These are phyloP conservation scores for Thielaviopsis punctulata DNA, from an alignment of 2,329 filamentous ascomycete genomes.

Conservation along the genomic window DNA sequence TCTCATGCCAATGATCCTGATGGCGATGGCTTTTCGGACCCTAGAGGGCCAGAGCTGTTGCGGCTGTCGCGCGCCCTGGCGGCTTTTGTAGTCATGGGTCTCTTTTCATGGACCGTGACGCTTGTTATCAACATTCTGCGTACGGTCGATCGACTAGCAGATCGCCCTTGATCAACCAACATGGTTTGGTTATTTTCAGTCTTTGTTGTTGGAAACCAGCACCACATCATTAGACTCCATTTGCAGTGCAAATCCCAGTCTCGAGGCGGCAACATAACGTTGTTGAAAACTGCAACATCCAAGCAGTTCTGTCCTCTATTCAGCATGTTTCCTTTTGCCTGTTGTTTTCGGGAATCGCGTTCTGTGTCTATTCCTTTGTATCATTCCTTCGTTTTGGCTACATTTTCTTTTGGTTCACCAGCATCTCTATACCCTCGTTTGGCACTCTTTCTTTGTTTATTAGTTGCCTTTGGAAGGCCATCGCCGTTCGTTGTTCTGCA, in stretches of 20 bases:
- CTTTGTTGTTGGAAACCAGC: background rate
- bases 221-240: background rate
- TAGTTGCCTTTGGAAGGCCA: background rate
- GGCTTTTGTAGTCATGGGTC: slow-evolving; percentile 60
- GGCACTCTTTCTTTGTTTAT: too few species aligned
- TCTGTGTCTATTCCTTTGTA: background rate
- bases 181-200: background rate
- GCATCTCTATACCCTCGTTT: background rate
- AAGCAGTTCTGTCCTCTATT: too few species aligned
- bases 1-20: slow-evolving; percentile 30
- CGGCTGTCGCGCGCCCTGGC: slow-evolving; percentile 47
- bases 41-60: slow-evolving; percentile 6
- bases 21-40: slow-evolving; percentile 6
- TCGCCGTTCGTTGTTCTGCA: background rate
- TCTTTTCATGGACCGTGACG: slow-evolving; percentile 79
- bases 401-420: background rate
- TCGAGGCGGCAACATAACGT: too few species aligned
- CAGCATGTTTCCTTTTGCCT: too few species aligned
- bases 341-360: background rate
- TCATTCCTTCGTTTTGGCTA: background rate
- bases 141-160: slow-evolving; percentile 43
- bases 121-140: slow-evolving; percentile 75
- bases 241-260: background rate
- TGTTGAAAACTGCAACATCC: too few species aligned
- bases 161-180: slow-evolving; percentile 14